Evolutionary conservation across 257 asterid species (phyloP).

Genomic region (Jacaranda copaia): DNA sequence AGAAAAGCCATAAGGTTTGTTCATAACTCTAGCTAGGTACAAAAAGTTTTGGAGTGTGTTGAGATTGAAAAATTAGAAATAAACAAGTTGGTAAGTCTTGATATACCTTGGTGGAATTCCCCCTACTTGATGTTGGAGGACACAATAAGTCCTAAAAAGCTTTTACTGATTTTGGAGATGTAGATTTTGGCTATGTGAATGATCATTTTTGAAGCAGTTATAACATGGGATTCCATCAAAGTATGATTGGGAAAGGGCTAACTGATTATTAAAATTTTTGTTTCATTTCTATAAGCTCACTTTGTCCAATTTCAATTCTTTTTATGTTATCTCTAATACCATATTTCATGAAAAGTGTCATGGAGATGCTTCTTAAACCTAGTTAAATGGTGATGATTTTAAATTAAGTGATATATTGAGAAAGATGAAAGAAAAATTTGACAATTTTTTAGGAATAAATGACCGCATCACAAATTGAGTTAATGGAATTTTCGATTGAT

Average conservation of each 20-base stretch:
- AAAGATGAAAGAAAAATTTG: constrained; percentile 3
- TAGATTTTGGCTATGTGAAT: background rate
- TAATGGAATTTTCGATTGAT: too few relatives aligned
- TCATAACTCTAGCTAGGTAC: constrained; percentile 1
- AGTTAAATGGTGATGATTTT: background rate
- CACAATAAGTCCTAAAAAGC: background rate
- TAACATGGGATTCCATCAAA: background rate
- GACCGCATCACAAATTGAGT: too few relatives aligned
- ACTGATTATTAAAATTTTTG: background rate
- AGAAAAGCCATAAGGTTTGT: background rate
- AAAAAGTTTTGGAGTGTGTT: background rate
- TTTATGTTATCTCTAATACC: background rate
- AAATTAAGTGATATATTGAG: background rate
- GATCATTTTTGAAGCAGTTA: background rate
- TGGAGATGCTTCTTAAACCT: background rate
- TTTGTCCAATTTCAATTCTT: background rate
- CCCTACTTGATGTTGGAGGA: constrained; percentile 27
- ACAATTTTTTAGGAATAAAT: background rate
- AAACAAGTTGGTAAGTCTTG: background rate
- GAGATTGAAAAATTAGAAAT: background rate
- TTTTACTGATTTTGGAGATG: background rate
- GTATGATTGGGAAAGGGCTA: constrained; percentile 13
- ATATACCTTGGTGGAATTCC: constrained; percentile 28
- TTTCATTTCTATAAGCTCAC: background rate
- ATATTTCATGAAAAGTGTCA: constrained; percentile 1